Evolutionary conservation across 2,329 filamentous ascomycete species (phyloP).

Genomic region (Botrytis tulipae): DNA sequence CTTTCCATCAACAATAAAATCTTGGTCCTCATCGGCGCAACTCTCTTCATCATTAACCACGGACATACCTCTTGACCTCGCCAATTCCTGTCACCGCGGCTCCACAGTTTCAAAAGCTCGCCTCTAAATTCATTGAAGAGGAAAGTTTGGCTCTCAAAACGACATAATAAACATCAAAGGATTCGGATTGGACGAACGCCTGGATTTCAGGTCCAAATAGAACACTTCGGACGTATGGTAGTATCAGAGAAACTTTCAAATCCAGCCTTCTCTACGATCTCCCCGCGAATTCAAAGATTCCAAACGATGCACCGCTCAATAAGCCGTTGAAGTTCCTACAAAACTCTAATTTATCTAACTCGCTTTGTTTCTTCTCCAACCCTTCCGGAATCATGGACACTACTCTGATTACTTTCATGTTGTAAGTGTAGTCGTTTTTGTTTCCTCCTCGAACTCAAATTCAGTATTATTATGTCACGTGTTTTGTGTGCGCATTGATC

Average conservation of each 20-base stretch:
- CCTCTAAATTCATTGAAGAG: background rate
- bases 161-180: background rate
- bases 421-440: conserved; percentile 45
- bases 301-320: background rate
- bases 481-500: conserved; percentile 8
- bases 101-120: background rate
- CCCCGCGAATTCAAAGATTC: background rate
- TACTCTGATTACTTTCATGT: conserved; percentile 66
- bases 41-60: background rate
- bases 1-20: background rate
- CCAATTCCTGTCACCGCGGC: background rate
- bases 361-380: conserved; percentile 21
- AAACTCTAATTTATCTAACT: background rate
- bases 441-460: conserved; percentile 4
- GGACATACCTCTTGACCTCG: background rate
- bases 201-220: background rate
- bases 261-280: background rate
- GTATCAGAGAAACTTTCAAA: background rate
- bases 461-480: background rate
- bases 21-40: background rate
- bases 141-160: background rate
- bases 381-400: conserved; percentile 42
- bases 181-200: background rate
- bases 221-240: background rate
- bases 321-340: conserved; percentile 8